Evolutionary conservation across 1,139 yeast species (phyloP).

Genomic region (Suhomyces atakaporum): DNA sequence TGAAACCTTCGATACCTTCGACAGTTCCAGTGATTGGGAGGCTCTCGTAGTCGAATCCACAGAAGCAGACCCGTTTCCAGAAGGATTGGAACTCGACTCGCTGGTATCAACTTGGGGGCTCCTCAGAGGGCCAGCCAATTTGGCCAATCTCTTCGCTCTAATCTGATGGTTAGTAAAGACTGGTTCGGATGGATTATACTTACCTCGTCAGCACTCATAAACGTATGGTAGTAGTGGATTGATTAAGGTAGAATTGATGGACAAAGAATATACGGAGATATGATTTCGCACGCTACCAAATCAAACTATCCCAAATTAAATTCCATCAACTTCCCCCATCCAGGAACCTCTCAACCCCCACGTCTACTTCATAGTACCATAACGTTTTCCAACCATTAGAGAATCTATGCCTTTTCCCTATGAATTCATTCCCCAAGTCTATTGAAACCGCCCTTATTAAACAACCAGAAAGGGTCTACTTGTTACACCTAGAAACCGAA

Average conservation of each 20-base stretch:
- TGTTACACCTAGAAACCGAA: conserved; percentile 54
- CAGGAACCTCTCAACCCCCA: no score
- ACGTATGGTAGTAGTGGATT: no score
- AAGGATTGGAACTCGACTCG: no score
- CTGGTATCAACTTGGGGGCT: no score
- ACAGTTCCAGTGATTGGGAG: conserved; percentile 1
- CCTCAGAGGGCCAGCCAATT: conserved; percentile 37
- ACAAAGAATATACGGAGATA: no score
- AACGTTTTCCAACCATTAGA: no score
- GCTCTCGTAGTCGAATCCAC: no score
- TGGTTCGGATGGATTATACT: conserved; percentile 13
- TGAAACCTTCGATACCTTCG: conserved; percentile 1
- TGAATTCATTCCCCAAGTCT: conserved; percentile 16
- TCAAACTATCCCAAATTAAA: neutral
- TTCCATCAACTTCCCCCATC: neutral
- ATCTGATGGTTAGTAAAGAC: conserved; percentile 31
- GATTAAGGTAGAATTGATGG: no score
- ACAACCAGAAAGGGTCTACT: conserved; percentile 52
- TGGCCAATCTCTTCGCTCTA: conserved; percentile 60
- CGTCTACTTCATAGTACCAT: no score
- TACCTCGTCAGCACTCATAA: conserved; percentile 26
- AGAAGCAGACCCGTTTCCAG: no score
- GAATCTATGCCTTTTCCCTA: no score
- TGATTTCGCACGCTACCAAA: neutral
- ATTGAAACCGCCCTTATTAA: conserved; percentile 43